phyloP scores from a whole-genome alignment of 2,329 filamentous ascomycete species.

The Verticillium nonalfalfae region DNA sequence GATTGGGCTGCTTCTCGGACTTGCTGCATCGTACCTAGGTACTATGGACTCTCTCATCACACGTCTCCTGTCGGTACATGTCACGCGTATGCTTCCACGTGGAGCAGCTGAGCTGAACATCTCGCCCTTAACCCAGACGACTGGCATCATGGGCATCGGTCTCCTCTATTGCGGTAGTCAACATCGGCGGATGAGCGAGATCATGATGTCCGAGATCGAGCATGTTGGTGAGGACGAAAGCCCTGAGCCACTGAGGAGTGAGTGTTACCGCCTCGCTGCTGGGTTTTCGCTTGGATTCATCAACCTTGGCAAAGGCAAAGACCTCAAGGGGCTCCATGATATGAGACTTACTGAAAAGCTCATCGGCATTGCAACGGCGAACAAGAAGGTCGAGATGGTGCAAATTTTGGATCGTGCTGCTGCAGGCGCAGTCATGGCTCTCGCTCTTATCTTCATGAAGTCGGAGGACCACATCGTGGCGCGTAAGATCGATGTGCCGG shows the following conservation, averaged over 20 bases:
- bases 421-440: conserved; percentile 84
- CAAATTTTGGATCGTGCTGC: conserved; percentile 91
- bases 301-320: conserved; percentile 85
- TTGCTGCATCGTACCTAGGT: conserved; percentile 89
- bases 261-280: conserved; percentile 92
- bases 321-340: conserved; percentile 83
- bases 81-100: conserved; percentile 86
- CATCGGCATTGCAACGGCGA: conserved; percentile 76
- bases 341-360: conserved; percentile 90
- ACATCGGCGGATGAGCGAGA: conserved; percentile 96
- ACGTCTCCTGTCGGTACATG: conserved; percentile 86
- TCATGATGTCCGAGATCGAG: conserved; percentile 97
- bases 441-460: conserved; percentile 95
- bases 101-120: conserved; percentile 93
- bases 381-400: conserved; percentile 85
- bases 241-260: conserved; percentile 78
- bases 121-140: conserved; percentile 88
- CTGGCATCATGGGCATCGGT: conserved; percentile 94
- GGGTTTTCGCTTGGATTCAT: conserved; percentile 92
- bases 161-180: conserved; percentile 91
- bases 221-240: conserved; percentile 75
- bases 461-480: conserved; percentile 83
- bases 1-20: conserved; percentile 83
- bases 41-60: conserved; percentile 98
- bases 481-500: conserved; percentile 86